Evolutionary conservation across 345 rosid genomes (phyloP).

Genomic region (Moricandia moricandioides): DNA sequence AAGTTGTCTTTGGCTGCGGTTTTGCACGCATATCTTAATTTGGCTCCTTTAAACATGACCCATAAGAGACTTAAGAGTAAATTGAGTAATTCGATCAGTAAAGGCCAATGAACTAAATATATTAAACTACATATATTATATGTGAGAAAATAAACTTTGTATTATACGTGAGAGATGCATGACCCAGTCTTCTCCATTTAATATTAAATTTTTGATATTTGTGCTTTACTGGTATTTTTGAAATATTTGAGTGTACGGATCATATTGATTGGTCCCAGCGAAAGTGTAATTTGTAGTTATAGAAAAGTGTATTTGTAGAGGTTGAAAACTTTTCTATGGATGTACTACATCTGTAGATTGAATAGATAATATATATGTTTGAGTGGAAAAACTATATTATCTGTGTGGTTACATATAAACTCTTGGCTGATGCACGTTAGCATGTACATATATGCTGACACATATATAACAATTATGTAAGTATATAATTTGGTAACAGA

Average conservation of each 20-base stretch:
- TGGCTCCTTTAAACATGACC: conserved; percentile 39
- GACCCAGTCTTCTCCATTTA: conserved; percentile 11
- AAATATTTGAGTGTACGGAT: conserved; percentile 31
- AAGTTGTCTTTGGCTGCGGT: conserved; percentile 39
- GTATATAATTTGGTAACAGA: too few species aligned
- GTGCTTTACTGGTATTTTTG: background rate
- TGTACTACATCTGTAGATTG: conserved; percentile 8
- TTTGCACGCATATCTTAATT: conserved; percentile 29
- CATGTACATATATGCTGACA: conserved; percentile 17
- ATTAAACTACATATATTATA: background rate
- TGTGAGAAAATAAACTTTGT: background rate
- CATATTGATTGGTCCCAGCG: conserved; percentile 26
- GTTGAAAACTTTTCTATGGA: conserved; percentile 14
- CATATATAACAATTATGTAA: background rate
- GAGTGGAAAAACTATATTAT: background rate
- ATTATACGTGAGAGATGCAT: conserved; percentile 10
- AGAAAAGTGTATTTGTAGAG: conserved; percentile 11
- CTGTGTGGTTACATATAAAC: conserved; percentile 7
- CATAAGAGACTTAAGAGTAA: conserved; percentile 19
- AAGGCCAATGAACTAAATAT: conserved; percentile 28
- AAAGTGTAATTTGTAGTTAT: conserved; percentile 26
- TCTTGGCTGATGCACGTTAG: conserved; percentile 6
- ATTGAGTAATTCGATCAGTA: conserved; percentile 2
- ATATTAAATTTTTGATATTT: background rate
- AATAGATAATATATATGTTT: conserved; percentile 18